Base-by-base conservation (phyloP, 257 asterid species). In the Coffea eugenioides region DNA sequence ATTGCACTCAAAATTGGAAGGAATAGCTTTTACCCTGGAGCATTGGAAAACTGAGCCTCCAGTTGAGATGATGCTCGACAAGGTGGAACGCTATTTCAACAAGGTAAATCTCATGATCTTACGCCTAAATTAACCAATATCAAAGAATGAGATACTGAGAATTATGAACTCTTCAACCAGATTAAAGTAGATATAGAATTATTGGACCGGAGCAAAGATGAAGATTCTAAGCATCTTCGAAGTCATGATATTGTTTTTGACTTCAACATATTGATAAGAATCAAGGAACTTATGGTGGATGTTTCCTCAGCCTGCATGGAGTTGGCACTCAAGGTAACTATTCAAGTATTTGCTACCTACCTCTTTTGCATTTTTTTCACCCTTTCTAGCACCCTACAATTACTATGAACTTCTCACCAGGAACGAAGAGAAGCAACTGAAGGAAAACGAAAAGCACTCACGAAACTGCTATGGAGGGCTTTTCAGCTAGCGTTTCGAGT, bases 301-400 rank as follows among this genome's bases (percentile, higher is more conserved):
- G 86, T 94, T 78, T 94, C 97, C 72, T 93, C 98, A 27, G 74
- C 84, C 85, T 93, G 97, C 78, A 95, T 95, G 98, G 98, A 95
- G 76, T 73, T 89, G 76, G 95, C 92, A 21, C 86, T 95, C 56
- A 87, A 93, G 97, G 98, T 94, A 73, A 27, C 62, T 71, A 87
- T 83, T 57, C 46, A 66, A n/a, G 20, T 61, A 16, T 68, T 51
- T 36, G 48, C 51, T 77, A 16, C n/a, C 51, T 77, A 16, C n/a
- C 67, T 14, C 49, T 27, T 21, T 20, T 18, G 57, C 59, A 52
- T 39, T 69, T 39, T 69, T 23, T 36, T 23, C 5, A 3, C 39
- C 59, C 21, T 21, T 20, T 6, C 27, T 25, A 14, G 43, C 77
- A 14, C 51, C 77, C 25, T 15, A 51, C 77, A 52, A 4, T 6